phyloP scores from a whole-genome alignment of 129 eudicot genomes.

The Pulicaria dysenterica region DNA sequence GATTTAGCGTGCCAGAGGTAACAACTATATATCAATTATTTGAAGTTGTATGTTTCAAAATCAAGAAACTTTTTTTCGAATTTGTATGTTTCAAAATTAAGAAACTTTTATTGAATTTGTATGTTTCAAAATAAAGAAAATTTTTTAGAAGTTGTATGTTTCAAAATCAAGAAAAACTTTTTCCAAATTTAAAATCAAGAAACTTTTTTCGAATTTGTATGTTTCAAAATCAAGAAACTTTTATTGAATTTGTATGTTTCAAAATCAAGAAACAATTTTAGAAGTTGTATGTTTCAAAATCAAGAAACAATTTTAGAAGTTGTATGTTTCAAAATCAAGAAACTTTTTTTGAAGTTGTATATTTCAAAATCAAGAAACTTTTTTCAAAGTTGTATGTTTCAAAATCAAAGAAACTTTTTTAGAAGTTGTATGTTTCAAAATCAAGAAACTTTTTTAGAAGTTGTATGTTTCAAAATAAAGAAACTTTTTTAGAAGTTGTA shows the following conservation, averaged over 20 bases:
- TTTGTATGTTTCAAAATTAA: too few relatives aligned
- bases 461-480: not conserved
- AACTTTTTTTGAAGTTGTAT: not conserved
- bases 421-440: not conserved
- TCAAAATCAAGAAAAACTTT: too few relatives aligned
- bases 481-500: too few relatives aligned
- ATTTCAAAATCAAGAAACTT: not conserved
- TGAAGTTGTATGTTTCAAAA: not conserved
- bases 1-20: constrained; percentile 53
- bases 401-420: too few relatives aligned
- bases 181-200: too few relatives aligned
- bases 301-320: too few relatives aligned
- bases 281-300: not conserved
- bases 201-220: not conserved
- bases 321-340: not conserved
- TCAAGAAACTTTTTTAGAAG: too few relatives aligned
- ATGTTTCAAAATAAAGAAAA: too few relatives aligned
- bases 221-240: not conserved
- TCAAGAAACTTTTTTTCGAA: not conserved
- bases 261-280: too few relatives aligned
- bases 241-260: not conserved
- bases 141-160: too few relatives aligned
- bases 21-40: not conserved
- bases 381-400: not conserved
- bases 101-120: too few relatives aligned